Evolutionary conservation across 2,329 filamentous ascomycete genomes (phyloP).

Genomic region (Raffaelea arxii): DNA sequence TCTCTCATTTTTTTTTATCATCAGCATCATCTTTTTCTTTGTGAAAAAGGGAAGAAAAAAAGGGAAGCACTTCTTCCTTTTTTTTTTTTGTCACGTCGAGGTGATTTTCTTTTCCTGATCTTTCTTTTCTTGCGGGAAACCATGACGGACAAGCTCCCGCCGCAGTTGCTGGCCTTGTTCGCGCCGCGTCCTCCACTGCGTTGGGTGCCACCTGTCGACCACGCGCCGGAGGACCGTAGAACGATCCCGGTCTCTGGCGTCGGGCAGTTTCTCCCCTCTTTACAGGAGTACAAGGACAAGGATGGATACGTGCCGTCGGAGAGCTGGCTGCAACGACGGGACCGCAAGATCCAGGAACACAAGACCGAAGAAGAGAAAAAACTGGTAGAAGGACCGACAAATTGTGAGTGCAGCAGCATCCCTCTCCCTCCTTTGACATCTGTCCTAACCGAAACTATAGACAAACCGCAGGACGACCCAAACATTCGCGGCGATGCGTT

Average conservation of each 20-base stretch:
- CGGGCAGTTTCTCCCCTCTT: slow-evolving; percentile 61
- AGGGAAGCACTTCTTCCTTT: too few species aligned
- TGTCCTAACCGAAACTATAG: slow-evolving; percentile 33
- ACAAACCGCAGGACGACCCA: slow-evolving; percentile 73
- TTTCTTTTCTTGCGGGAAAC: neutral
- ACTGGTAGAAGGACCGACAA: slow-evolving; percentile 51
- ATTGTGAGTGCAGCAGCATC: slow-evolving; percentile 38
- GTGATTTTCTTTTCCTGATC: neutral
- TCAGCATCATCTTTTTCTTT: too few species aligned
- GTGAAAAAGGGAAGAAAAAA: too few species aligned
- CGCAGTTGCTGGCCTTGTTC: slow-evolving; percentile 87
- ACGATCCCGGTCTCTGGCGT: slow-evolving; percentile 66
- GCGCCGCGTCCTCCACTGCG: slow-evolving; percentile 85
- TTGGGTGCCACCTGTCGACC: slow-evolving; percentile 76
- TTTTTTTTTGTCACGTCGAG: neutral
- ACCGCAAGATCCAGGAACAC: slow-evolving; percentile 76
- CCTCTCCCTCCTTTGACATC: neutral
- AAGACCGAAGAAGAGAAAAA: slow-evolving; percentile 55
- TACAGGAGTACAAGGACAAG: slow-evolving; percentile 69
- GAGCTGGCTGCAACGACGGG: slow-evolving; percentile 83
- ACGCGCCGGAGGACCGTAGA: slow-evolving; percentile 71
- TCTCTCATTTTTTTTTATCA: too few species aligned
- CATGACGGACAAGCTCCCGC: slow-evolving; percentile 96
- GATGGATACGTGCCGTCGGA: slow-evolving; percentile 74
- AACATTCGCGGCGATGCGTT: slow-evolving; percentile 90